These are phyloP conservation scores for Xerophyta viscosa DNA, from an alignment of 106 monocot species.

Conservation along the genomic window DNA sequence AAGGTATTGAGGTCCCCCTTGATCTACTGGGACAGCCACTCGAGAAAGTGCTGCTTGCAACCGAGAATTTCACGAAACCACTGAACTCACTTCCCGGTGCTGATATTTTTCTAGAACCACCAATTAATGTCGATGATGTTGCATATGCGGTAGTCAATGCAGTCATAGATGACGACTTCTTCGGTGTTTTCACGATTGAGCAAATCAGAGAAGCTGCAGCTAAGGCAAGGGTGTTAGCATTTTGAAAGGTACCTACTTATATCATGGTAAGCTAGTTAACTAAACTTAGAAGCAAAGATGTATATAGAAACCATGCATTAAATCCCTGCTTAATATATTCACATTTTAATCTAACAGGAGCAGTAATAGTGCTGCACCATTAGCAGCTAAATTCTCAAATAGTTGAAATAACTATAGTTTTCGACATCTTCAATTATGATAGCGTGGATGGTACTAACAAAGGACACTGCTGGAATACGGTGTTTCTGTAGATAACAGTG, in stretches of 20 bases:
- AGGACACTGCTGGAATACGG: too few relatives aligned
- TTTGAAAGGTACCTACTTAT: background rate
- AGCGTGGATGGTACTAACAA: too few relatives aligned
- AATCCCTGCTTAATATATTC: too few relatives aligned
- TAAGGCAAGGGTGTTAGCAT: constrained; percentile 32
- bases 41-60: constrained; percentile 53
- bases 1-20: constrained; percentile 71
- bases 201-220: constrained; percentile 88
- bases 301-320: too few relatives aligned
- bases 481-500: too few relatives aligned
- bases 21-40: constrained; percentile 66
- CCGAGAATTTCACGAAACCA: constrained; percentile 52
- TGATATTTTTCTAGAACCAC: constrained; percentile 71
- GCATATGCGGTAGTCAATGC: constrained; percentile 62
- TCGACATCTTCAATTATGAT: too few relatives aligned
- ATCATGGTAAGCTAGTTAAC: too few relatives aligned
- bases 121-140: constrained; percentile 74
- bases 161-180: constrained; percentile 55
- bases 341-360: too few relatives aligned
- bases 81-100: constrained; percentile 58
- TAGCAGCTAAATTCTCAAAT: too few relatives aligned
- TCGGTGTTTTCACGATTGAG: constrained; percentile 80
- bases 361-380: too few relatives aligned
- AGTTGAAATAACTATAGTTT: too few relatives aligned
- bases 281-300: too few relatives aligned